A percentile compares a stretch with the other conserved stretches of the same genome.
Evolutionary conservation across 495 filamentous ascomycete species (phyloP).

Genomic region (Xanthoparmelia taractica): DNA sequence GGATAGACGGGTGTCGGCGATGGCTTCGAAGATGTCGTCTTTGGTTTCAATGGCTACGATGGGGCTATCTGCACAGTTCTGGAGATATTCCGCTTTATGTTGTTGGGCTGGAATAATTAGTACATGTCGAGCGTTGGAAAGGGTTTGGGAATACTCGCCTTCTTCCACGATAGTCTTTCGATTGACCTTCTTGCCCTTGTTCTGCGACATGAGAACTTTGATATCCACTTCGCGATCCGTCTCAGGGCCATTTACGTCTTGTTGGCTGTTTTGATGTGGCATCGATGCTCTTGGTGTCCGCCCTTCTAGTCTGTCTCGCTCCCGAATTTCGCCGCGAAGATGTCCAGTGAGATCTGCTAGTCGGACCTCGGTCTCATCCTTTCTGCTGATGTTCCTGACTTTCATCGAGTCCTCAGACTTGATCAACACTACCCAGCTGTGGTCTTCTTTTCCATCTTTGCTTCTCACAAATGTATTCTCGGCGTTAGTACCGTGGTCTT

Average conservation of each 20-base stretch:
- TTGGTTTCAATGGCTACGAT: constrained; percentile 83
- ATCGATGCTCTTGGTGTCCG: constrained; percentile 39
- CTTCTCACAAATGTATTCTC: constrained; percentile 45
- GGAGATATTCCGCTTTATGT: constrained; percentile 53
- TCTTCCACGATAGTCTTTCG: constrained; percentile 77
- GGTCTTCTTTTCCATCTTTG: constrained; percentile 60
- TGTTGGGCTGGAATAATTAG: constrained; percentile 43
- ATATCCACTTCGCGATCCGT: constrained; percentile 62
- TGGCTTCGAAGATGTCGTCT: constrained; percentile 75
- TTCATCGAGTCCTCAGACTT: constrained; percentile 59
- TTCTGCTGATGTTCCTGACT: constrained; percentile 62
- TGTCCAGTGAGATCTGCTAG: constrained; percentile 67
- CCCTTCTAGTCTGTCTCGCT: constrained; percentile 59
- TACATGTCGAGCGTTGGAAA: constrained; percentile 9
- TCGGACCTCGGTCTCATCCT: constrained; percentile 76
- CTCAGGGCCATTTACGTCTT: constrained; percentile 30
- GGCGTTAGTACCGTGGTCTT: constrained; percentile 17
- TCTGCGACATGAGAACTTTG: constrained; percentile 69
- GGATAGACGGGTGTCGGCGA: constrained; percentile 63
- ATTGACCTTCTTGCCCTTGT: constrained; percentile 84
- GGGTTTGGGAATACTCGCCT: constrained; percentile 32
- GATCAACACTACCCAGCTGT: constrained; percentile 71
- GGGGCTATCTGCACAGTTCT: constrained; percentile 62
- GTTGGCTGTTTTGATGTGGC: constrained; percentile 34
- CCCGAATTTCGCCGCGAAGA: constrained; percentile 75